phyloP scores from a whole-genome alignment of 306 rosid species.

The Castanopsis chinensis region DNA sequence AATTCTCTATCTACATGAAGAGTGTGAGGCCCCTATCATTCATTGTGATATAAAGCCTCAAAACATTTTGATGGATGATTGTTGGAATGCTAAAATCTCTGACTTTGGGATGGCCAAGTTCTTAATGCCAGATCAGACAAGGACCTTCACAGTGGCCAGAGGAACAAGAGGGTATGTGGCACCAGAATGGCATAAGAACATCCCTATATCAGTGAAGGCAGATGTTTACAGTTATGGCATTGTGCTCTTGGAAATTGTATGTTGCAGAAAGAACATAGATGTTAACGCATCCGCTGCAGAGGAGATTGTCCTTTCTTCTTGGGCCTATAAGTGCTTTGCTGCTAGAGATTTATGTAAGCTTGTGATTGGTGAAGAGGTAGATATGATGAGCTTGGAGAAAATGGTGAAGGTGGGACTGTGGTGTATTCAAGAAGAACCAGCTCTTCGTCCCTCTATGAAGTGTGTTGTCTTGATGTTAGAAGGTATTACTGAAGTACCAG shows the following conservation, averaged over 20 bases:
- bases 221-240: slow-evolving; percentile 20
- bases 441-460: slow-evolving; percentile 29
- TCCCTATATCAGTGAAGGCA: slow-evolving; percentile 12
- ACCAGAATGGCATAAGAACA: slow-evolving; percentile 22
- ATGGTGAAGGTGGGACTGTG: slow-evolving; percentile 11
- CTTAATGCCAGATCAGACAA: neutral
- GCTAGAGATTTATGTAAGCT: slow-evolving; percentile 7
- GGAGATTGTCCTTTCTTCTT: slow-evolving; percentile 6
- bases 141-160: neutral
- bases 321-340: slow-evolving; percentile 18
- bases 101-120: slow-evolving; percentile 8
- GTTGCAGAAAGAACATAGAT: slow-evolving; percentile 17
- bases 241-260: slow-evolving; percentile 8
- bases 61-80: slow-evolving; percentile 12
- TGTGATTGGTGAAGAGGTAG: slow-evolving; percentile 13
- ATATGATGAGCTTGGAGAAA: slow-evolving; percentile 8
- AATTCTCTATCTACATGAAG: neutral
- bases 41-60: slow-evolving; percentile 5
- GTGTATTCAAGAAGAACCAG: slow-evolving; percentile 26
- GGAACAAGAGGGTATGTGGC: slow-evolving; percentile 9
- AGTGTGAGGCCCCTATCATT: neutral
- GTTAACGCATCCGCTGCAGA: neutral
- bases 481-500: slow-evolving; percentile 11
- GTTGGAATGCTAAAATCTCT: slow-evolving; percentile 1
- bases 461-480: slow-evolving; percentile 13